A percentile compares a stretch with the other conserved stretches of the same genome.
phyloP scores from a whole-genome alignment of 2,329 filamentous ascomycete species.

The Cladophialophora exuberans region DNA sequence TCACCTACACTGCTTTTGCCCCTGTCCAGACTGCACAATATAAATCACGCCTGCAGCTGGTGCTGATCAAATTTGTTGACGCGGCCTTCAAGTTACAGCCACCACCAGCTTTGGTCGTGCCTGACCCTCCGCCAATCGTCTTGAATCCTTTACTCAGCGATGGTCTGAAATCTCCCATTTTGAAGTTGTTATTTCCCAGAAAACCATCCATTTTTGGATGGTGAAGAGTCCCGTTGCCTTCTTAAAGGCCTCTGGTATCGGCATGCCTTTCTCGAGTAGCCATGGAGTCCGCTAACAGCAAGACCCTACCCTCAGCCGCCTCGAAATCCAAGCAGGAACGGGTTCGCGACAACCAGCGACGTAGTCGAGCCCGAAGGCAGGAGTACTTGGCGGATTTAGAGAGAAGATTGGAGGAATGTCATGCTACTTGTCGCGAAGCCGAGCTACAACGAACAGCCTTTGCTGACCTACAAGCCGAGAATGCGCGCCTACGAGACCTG shows the following conservation, averaged over 20 bases:
- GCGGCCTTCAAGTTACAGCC: too few relatives aligned
- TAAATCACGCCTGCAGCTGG: too few relatives aligned
- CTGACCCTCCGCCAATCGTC: too few relatives aligned
- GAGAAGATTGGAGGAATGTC: slow-evolving; percentile 28
- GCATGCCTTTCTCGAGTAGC: not conserved
- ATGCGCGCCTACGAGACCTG: slow-evolving; percentile 25
- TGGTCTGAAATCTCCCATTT: too few relatives aligned
- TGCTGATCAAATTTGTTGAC: too few relatives aligned
- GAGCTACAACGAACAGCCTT: slow-evolving; percentile 24
- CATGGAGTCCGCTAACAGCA: slow-evolving; percentile 20
- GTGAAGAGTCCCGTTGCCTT: too few relatives aligned
- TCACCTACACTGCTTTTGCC: too few relatives aligned
- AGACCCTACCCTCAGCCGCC: not conserved
- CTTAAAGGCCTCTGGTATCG: not conserved
- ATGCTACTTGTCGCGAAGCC: slow-evolving; percentile 26
- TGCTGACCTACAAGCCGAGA: slow-evolving; percentile 27
- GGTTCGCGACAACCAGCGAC: slow-evolving; percentile 35
- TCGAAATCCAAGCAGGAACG: slow-evolving; percentile 32
- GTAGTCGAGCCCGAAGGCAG: slow-evolving; percentile 32
- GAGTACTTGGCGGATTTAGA: slow-evolving; percentile 33
- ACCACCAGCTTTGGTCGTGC: too few relatives aligned
- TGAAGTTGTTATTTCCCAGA: too few relatives aligned
- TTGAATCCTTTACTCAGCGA: too few relatives aligned
- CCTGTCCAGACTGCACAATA: too few relatives aligned
- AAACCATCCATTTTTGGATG: too few relatives aligned